phyloP scores from a whole-genome alignment of 768 basidiomycete genomes.

The Cantharellus cinnabarinus region DNA sequence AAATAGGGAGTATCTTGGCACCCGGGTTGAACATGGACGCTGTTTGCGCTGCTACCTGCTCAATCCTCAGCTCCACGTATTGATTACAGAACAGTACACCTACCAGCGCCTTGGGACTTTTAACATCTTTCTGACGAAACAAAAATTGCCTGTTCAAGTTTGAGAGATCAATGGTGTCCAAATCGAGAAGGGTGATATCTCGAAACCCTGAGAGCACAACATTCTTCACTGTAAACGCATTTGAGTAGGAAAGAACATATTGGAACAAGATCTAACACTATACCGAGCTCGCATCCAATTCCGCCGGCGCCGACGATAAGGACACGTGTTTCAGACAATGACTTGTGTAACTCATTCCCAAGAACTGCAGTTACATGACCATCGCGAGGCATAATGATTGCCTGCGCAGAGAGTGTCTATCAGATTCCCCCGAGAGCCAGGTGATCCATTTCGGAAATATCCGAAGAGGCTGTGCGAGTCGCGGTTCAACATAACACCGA shows the following conservation, averaged over 20 bases:
- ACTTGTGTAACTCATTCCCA: slow-evolving; percentile 42
- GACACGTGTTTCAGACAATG: slow-evolving; percentile 19
- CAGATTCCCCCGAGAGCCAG: too few relatives aligned
- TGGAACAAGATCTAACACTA: neutral
- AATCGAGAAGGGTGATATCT: slow-evolving; percentile 77
- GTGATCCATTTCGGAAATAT: too few relatives aligned
- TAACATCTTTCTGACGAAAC: slow-evolving; percentile 92
- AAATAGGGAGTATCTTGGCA: slow-evolving; percentile 69
- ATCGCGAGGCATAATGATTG: slow-evolving; percentile 12
- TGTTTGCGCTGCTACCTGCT: slow-evolving; percentile 61
- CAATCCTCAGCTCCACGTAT: neutral
- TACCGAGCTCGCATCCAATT: slow-evolving; percentile 89
- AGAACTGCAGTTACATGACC: slow-evolving; percentile 58
- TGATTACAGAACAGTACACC: slow-evolving; percentile 9
- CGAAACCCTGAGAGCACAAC: slow-evolving; percentile 84
- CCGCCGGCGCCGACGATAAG: slow-evolving; percentile 90
- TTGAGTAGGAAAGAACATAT: slow-evolving; percentile 1
- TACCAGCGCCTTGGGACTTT: slow-evolving; percentile 87
- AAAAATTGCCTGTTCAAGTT: slow-evolving; percentile 95
- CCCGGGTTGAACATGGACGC: slow-evolving; percentile 74
- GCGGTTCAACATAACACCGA: too few relatives aligned
- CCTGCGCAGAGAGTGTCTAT: neutral
- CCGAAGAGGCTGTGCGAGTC: too few relatives aligned
- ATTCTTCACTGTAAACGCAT: slow-evolving; percentile 61
- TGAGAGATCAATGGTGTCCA: slow-evolving; percentile 96